Conservation (phyloP, 2,329 filamentous ascomycete species). For the Cadophora sp. region DNA sequence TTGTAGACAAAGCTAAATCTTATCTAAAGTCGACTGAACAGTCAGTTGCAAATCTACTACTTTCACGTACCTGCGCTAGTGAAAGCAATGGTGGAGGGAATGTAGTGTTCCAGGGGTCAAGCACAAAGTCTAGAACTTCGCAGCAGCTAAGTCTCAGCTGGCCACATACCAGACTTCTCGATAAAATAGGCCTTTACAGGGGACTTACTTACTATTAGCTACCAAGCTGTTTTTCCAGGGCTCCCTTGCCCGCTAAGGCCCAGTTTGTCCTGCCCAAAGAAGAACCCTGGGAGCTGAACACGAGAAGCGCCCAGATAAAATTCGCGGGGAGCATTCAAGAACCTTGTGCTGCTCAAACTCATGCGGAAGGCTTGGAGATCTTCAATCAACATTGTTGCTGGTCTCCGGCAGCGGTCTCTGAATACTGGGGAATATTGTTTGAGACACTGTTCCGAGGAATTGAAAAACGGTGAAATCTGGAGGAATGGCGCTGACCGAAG, state of each 20-base stretch:
- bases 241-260: no score
- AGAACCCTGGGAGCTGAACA: background rate
- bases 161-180: background rate
- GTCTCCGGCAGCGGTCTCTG: background rate
- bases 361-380: background rate
- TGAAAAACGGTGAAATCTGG: background rate
- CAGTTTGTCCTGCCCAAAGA: background rate
- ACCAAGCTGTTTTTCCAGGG: background rate
- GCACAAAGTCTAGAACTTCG: background rate
- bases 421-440: no score
- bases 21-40: background rate
- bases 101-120: background rate
- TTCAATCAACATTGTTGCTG: background rate
- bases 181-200: background rate
- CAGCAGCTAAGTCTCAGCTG: background rate
- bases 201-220: background rate
- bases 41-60: background rate
- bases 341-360: background rate
- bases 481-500: background rate
- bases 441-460: background rate
- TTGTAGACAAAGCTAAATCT: background rate
- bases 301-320: background rate
- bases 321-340: background rate
- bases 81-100: background rate
- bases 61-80: slow-evolving; percentile 6